A percentile compares a stretch with the other conserved stretches of the same genome.
phyloP scores from a whole-genome alignment of 371 early-diverging fungal species.

The Sporodiniella umbellata region DNA sequence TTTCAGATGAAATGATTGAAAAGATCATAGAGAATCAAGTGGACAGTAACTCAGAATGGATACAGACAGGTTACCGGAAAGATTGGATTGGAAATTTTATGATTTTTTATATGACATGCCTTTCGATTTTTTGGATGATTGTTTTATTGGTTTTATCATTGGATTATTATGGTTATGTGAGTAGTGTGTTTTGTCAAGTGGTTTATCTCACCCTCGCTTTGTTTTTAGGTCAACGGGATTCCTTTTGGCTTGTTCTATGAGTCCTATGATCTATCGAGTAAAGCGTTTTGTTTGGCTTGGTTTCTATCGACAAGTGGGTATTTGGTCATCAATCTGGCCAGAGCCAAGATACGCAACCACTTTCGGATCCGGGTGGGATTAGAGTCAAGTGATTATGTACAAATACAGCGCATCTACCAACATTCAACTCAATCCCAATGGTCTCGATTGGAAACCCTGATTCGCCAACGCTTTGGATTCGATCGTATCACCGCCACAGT shows the following conservation, averaged over 20 bases:
- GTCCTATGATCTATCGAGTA: constrained; percentile 51
- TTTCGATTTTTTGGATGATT: constrained; percentile 55
- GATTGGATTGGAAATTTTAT: constrained; percentile 44
- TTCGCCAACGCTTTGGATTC: constrained; percentile 15
- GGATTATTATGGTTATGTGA: constrained; percentile 59
- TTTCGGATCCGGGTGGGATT: constrained; percentile 50
- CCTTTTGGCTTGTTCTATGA: constrained; percentile 24
- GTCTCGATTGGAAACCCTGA: no score
- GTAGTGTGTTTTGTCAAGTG: neutral
- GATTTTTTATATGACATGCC: constrained; percentile 31
- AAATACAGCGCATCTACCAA: constrained; percentile 49
- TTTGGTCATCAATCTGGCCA: constrained; percentile 37
- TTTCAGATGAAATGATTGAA: no score
- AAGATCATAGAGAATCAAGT: neutral
- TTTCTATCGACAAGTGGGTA: constrained; percentile 62
- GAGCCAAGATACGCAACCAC: constrained; percentile 48
- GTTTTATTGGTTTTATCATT: constrained; percentile 51
- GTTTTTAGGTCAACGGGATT: constrained; percentile 4
- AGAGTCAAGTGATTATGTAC: constrained; percentile 55
- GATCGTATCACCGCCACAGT: constrained; percentile 22
- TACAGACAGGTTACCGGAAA: constrained; percentile 43
- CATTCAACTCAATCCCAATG: no score
- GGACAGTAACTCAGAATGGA: no score
- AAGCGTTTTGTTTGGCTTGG: constrained; percentile 67
- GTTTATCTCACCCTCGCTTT: neutral